Evolutionary conservation across 257 asterid genomes (phyloP), one percentile per base, ranked within the genome.

Genomic region (Craterostigma plantagineum): DNA sequence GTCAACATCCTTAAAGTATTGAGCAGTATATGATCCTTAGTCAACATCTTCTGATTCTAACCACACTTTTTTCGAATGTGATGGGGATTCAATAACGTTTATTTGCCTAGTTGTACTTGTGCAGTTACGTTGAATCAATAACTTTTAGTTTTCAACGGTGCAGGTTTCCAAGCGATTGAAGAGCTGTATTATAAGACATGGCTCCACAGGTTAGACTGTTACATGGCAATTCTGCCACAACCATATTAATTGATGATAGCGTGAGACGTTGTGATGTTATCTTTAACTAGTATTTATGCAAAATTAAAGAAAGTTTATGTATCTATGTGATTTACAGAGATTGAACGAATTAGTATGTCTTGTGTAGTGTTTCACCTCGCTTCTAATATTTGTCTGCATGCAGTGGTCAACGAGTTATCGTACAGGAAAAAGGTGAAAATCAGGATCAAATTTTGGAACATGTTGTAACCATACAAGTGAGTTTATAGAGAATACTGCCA

Each of bases 391-490:
- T 33, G 45, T 51, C 39, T 56, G 45, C 62, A 48, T 67, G 70
- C 83, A 83, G 98, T 51, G 98, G 91, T 46, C 98, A 90, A 57
- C 61, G 81, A 70, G 80, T 90, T 35, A 58, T 70, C 16, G 76
- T 90, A 57, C 92, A 72, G 62, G 94, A 85, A 35, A 56, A 49
- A 54, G 55, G 53, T 46, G 70, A 71, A 35, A 57, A 66, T 43
- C 66, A 58, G 51, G 81, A 70, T 46, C 63, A 67, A 52, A 23
- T 56, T 59, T 58, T 72, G 36, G 94, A 85, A 60, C 68, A 14
- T 55, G 76, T 68, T 12, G 92, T 85, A 52, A 80, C 79, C 41
- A 61, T 81, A 63, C 82, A 77, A 92, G 96, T 85, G 43, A 56
- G 35, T 51, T 49, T 51, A 16, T 18, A 3, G 27, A 10, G 18